Evolutionary conservation across 257 asterid species (phyloP).

Genomic region (Apocynum venetum): DNA sequence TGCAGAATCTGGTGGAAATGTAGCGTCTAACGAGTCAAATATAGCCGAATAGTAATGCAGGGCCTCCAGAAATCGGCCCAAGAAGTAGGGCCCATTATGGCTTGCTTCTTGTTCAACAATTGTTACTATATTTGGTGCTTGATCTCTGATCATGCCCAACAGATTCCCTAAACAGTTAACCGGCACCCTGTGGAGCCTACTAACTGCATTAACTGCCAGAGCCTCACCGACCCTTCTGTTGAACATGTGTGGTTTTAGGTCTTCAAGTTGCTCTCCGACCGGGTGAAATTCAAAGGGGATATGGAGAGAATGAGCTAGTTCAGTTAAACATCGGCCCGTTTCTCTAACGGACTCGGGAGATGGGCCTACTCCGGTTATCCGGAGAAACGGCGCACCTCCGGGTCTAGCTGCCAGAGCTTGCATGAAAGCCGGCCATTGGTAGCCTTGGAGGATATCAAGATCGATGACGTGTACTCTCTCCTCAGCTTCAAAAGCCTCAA

Average conservation of each 20-base stretch:
- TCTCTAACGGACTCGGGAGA: slow-evolving; percentile 54
- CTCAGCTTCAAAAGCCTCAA: slow-evolving; percentile 74
- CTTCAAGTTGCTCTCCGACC: slow-evolving; percentile 64
- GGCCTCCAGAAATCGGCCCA: slow-evolving; percentile 78
- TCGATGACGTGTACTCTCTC: slow-evolving; percentile 76
- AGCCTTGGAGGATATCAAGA: slow-evolving; percentile 82
- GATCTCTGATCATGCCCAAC: slow-evolving; percentile 63
- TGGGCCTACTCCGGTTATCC: slow-evolving; percentile 81
- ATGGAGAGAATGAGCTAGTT: slow-evolving; percentile 71
- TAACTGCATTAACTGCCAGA: slow-evolving; percentile 74
- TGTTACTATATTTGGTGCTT: slow-evolving; percentile 79
- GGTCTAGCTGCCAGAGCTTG: slow-evolving; percentile 87
- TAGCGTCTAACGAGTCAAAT: slow-evolving; percentile 79
- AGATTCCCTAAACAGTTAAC: slow-evolving; percentile 47
- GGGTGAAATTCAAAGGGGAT: slow-evolving; percentile 80
- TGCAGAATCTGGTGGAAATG: slow-evolving; percentile 69
- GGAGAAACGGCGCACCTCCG: slow-evolving; percentile 71
- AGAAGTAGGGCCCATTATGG: slow-evolving; percentile 86
- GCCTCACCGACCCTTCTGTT: slow-evolving; percentile 82
- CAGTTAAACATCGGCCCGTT: slow-evolving; percentile 64
- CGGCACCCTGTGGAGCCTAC: slow-evolving; percentile 67
- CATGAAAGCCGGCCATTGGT: slow-evolving; percentile 94
- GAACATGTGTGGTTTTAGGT: slow-evolving; percentile 75
- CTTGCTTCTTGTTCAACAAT: slow-evolving; percentile 89
- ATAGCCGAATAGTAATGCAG: slow-evolving; percentile 73